A percentile compares a stretch with the other conserved stretches of the same genome.
These are phyloP conservation scores for Orbilia ellipsospora DNA, from an alignment of 2,329 filamentous ascomycete genomes.

Conservation along the genomic window DNA sequence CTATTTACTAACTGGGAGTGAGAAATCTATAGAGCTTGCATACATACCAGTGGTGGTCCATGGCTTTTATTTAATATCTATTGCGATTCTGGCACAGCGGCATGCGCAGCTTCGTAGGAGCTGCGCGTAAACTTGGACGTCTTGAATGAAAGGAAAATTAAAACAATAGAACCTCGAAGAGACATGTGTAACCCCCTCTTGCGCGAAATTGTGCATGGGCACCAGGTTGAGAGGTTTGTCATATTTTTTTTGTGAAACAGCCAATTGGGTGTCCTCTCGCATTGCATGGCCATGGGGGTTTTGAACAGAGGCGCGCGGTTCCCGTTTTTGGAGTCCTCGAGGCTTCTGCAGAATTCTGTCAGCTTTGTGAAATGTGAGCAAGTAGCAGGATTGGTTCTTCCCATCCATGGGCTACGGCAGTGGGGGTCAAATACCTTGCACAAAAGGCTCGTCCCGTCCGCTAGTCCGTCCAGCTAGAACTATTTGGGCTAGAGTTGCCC, in stretches of 20 bases:
- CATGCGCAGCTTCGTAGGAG: not conserved
- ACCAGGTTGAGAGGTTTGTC: not conserved
- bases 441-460: no score
- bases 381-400: conserved; percentile 13
- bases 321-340: not conserved
- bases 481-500: conserved; percentile 10
- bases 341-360: not conserved
- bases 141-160: no score
- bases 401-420: no score
- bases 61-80: conserved; percentile 23
- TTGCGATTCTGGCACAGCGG: not conserved
- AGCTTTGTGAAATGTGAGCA: not conserved
- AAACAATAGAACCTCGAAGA: not conserved
- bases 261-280: not conserved
- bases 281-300: not conserved
- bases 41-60: conserved; percentile 7
- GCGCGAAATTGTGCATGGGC: conserved; percentile 25
- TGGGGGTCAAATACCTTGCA: no score
- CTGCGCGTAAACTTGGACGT: not conserved
- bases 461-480: not conserved
- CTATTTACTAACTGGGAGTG: no score
- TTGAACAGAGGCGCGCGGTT: conserved; percentile 18
- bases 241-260: not conserved
- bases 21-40: not conserved
- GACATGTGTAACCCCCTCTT: conserved; percentile 4